A percentile compares a stretch with the other conserved stretches of the same genome.
These are phyloP conservation scores for Cornus suecica DNA, from an alignment of 148 eudicot species.

Conservation along the genomic window DNA sequence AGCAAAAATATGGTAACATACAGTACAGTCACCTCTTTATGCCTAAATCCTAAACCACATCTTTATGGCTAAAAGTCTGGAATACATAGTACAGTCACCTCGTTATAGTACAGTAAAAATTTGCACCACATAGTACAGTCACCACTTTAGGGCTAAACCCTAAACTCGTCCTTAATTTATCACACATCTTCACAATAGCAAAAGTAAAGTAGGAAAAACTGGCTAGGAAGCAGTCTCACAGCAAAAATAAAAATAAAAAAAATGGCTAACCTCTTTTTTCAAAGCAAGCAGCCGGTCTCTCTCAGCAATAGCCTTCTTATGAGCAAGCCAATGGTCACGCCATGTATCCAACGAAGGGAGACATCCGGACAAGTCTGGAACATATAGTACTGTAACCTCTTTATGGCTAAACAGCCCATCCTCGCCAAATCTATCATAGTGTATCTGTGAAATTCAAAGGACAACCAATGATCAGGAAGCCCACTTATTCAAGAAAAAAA, in stretches of 20 bases:
- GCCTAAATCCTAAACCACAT: constrained; percentile 83
- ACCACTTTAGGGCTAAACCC: constrained; percentile 89
- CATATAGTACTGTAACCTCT: constrained; percentile 80
- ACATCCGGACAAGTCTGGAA: constrained; percentile 88
- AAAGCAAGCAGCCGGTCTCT: constrained; percentile 44
- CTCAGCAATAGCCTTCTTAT: constrained; percentile 70
- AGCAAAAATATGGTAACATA: constrained; percentile 39
- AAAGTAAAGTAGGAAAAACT: not conserved
- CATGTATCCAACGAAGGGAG: constrained; percentile 81
- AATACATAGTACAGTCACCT: too few species aligned
- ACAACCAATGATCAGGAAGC: not conserved
- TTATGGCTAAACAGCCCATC: constrained; percentile 92
- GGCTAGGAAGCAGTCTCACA: constrained; percentile 1
- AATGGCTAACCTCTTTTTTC: constrained; percentile 51
- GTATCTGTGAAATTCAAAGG: constrained; percentile 60
- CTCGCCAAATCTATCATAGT: constrained; percentile 85
- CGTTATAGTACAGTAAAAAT: constrained; percentile 80
- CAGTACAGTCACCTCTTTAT: constrained; percentile 66
- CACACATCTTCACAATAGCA: not conserved
- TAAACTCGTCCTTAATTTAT: not conserved
- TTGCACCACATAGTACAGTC: constrained; percentile 81
- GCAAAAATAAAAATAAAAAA: constrained; percentile 4
- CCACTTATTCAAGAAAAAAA: constrained; percentile 4
- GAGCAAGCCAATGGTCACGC: constrained; percentile 86
- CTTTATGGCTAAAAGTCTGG: too few species aligned